phyloP scores from a whole-genome alignment of 768 basidiomycete species.

The Mycena galopus region DNA sequence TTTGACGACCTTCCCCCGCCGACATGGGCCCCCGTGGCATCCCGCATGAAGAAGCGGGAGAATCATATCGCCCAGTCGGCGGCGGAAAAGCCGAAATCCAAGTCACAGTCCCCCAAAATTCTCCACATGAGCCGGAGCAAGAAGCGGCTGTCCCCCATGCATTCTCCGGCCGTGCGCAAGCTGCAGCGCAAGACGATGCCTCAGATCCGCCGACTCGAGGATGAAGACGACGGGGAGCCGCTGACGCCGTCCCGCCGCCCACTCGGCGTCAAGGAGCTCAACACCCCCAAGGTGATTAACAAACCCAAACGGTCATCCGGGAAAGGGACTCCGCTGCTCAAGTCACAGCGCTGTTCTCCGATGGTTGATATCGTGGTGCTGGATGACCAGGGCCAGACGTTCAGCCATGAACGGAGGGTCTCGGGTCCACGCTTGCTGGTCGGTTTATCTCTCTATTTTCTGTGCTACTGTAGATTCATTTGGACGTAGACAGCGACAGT shows the following conservation, averaged over 20 bases:
- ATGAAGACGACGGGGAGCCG: slow-evolving; percentile 23
- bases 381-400: slow-evolving; percentile 68
- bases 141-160: slow-evolving; percentile 52
- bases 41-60: slow-evolving; percentile 64
- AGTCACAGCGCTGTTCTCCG: slow-evolving; percentile 56
- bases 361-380: slow-evolving; percentile 75
- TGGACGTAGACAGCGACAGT: slow-evolving; percentile 20
- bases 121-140: slow-evolving; percentile 54
- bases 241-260: slow-evolving; percentile 42
- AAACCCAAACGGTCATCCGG: slow-evolving; percentile 41
- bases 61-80: slow-evolving; percentile 41
- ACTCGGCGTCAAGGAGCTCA: slow-evolving; percentile 27
- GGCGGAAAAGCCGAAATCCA: slow-evolving; percentile 45
- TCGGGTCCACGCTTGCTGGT: slow-evolving; percentile 53
- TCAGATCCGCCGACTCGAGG: slow-evolving; percentile 47
- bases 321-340: slow-evolving; percentile 48
- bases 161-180: slow-evolving; percentile 50
- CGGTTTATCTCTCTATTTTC: slow-evolving; percentile 43
- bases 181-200: slow-evolving; percentile 44
- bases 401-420: slow-evolving; percentile 73
- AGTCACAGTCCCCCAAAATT: slow-evolving; percentile 52
- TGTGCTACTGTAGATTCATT: slow-evolving; percentile 1
- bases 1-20: slow-evolving; percentile 60
- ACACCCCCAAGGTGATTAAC: slow-evolving; percentile 50
- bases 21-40: slow-evolving; percentile 51